phyloP scores from a whole-genome alignment of 2,329 filamentous ascomycete genomes.

The Fusarium pininemorale region DNA sequence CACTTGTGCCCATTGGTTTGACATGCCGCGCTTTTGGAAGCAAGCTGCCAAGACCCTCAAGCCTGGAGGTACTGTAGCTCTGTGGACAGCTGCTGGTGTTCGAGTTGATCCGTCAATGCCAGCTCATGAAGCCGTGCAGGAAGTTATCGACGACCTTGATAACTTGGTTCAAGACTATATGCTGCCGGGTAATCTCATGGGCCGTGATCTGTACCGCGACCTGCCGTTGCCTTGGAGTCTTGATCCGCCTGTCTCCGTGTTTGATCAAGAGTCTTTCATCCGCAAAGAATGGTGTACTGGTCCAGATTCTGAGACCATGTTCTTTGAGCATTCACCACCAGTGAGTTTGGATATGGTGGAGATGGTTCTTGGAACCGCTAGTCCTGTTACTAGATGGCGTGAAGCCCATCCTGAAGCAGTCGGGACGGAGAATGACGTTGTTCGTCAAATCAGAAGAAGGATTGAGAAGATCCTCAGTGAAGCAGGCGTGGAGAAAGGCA shows the following conservation, averaged over 20 bases:
- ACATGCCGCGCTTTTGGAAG: not conserved
- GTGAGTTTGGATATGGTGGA: not conserved
- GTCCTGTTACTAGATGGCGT: not conserved
- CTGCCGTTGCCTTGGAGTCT: not conserved
- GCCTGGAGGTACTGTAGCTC: not conserved
- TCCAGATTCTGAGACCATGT: not conserved
- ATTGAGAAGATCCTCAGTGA: not conserved
- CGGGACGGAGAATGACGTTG: not conserved
- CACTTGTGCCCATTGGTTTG: slow-evolving; percentile 1
- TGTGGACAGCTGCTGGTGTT: not conserved
- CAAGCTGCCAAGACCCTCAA: not conserved
- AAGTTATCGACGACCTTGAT: not conserved
- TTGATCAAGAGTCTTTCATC: not conserved
- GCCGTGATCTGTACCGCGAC: not conserved
- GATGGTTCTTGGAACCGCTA: not conserved
- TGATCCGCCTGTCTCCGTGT: not conserved
- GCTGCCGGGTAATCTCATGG: not conserved
- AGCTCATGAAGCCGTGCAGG: not conserved
- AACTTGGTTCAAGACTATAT: not conserved
- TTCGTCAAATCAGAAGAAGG: not conserved
- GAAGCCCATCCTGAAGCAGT: not conserved
- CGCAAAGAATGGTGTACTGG: not conserved
- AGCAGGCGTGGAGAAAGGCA: not conserved
- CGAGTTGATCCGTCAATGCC: not conserved
- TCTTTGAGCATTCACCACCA: not conserved